Evolutionary conservation across 2,329 filamentous ascomycete species (phyloP), one percentile per base, ranked within the genome.

Genomic region (Chaetothyriales sp.): DNA sequence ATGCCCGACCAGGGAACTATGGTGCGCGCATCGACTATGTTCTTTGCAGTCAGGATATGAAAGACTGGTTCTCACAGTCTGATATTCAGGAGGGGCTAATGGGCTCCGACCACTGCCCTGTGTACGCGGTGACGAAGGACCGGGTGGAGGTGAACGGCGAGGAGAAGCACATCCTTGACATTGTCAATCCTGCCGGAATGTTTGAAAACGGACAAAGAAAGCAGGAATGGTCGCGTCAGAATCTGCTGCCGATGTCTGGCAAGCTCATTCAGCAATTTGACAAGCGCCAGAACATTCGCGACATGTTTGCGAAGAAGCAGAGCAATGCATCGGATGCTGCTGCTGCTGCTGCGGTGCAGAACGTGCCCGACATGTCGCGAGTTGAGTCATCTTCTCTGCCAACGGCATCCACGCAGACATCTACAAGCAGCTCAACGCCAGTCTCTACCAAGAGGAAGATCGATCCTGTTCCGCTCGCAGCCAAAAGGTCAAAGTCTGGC

Each of bases 91-190:
- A 95, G 66, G 89, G 89, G 0, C 70, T 96, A 19, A 83, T 94
- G 70, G 92, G 92, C 0, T 96, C 90, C 1, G 92, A 98, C 63
- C 92, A 98, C 65, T 98, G 92, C 60, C 92, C 92, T 0, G 90
- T 96, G 1, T 96, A 84, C 64, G 87, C 82, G 0, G 74, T 77
- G 2, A 72, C 93, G 20, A 79, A 81, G 18, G 79, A 89, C 36
- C 70, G 62, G 2, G 77, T 95, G 1, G 60, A 62, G 0, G 57
- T 76, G 5, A 66, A 73, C 12, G 75, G 70, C 0, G 60, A 70
- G 44, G 66, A 77, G 45, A 64, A 75, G 2, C 65, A 80, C 57
- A 70, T 87, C 2, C 66, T 73, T 25, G 87, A 95, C 61, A 65
- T 92, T 48, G 78, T 95, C 75, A 95, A 92, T 58, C 83, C 85